A percentile compares a stretch with the other conserved stretches of the same genome.
These are phyloP conservation scores for Acanthamoeba sp. DNA, from an alignment of 208 protist species.

Conservation along the genomic window DNA sequence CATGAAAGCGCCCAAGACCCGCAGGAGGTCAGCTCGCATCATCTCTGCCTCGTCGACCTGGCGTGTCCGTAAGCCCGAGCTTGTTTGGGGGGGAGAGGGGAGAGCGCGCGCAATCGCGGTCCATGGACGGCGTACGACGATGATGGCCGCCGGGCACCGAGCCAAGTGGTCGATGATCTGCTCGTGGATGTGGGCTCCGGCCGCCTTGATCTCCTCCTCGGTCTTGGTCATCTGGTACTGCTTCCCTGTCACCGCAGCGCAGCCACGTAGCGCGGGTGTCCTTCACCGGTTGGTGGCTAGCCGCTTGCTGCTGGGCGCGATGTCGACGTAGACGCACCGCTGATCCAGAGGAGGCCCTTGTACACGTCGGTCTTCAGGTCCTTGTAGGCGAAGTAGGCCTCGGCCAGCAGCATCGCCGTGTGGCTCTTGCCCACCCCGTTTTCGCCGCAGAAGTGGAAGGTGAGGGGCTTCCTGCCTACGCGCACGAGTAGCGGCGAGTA, in stretches of 20 bases:
- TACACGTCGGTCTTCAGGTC: slow-evolving; percentile 6
- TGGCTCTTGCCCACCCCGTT: slow-evolving; percentile 57
- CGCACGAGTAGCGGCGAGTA: not conserved
- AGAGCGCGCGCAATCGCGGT: not conserved
- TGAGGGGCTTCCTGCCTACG: slow-evolving; percentile 42
- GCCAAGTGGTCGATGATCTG: slow-evolving; percentile 46
- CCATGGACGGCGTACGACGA: not conserved
- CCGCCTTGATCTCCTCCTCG: slow-evolving; percentile 16
- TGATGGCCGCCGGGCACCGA: not conserved
- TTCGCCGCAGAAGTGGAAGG: slow-evolving; percentile 52
- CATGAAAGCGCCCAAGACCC: slow-evolving; percentile 53
- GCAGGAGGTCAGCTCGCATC: slow-evolving; percentile 25
- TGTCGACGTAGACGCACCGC: not conserved
- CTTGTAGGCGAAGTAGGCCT: slow-evolving; percentile 42
- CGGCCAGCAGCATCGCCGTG: slow-evolving; percentile 46
- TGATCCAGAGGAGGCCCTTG: slow-evolving; percentile 54
- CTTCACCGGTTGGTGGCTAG: not conserved
- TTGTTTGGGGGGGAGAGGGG: not conserved
- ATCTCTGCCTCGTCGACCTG: slow-evolving; percentile 55
- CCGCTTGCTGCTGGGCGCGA: not conserved
- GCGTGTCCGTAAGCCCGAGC: not conserved
- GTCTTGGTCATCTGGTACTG: slow-evolving; percentile 41
- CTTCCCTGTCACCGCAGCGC: slow-evolving; percentile 6
- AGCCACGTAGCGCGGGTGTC: not conserved
- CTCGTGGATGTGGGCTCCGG: slow-evolving; percentile 18